These are phyloP conservation scores for Suhomyces sp. DNA, from an alignment of 805 yeast species.

Conservation along the genomic window DNA sequence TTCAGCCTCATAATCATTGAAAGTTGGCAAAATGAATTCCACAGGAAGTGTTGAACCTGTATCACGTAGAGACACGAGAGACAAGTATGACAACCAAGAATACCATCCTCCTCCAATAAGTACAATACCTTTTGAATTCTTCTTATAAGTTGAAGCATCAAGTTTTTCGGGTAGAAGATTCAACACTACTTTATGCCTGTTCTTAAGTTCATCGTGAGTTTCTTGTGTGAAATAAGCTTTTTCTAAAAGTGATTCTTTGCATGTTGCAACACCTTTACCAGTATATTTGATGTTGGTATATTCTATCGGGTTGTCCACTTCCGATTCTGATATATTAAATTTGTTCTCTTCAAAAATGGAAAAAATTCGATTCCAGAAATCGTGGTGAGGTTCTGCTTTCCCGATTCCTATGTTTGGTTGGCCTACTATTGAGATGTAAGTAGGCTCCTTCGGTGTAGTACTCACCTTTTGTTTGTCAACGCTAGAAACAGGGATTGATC, in stretches of 20 bases:
- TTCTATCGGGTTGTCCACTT: neutral
- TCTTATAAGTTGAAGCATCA: conserved; percentile 6
- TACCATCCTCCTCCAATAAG: conserved; percentile 46
- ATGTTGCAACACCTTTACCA: conserved; percentile 3
- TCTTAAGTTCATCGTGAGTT: conserved; percentile 1
- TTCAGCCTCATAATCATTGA: conserved; percentile 36
- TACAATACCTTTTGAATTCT: conserved; percentile 19
- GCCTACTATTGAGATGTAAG: conserved; percentile 1
- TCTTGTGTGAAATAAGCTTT: conserved; percentile 3
- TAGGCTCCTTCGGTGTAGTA: too few relatives aligned
- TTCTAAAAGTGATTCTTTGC: conserved; percentile 1
- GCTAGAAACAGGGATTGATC: neutral
- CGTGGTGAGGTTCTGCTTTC: conserved; percentile 1
- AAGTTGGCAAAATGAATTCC: conserved; percentile 43
- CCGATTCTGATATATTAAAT: conserved; percentile 2
- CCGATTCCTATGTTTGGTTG: conserved; percentile 3
- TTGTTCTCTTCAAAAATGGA: conserved; percentile 4
- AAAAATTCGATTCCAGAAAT: conserved; percentile 5
- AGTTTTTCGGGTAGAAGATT: conserved; percentile 2
- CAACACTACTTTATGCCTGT: conserved; percentile 2
- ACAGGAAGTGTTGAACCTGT: conserved; percentile 45
- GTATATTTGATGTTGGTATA: neutral
- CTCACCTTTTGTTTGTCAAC: too few relatives aligned
- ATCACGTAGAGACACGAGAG: conserved; percentile 42
- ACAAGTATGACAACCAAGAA: conserved; percentile 40